Percentiles rank a stretch among this genome's conserved stretches.
These are phyloP conservation scores for Picea mariana DNA, from an alignment of 83 land plant species.

Conservation along the genomic window DNA sequence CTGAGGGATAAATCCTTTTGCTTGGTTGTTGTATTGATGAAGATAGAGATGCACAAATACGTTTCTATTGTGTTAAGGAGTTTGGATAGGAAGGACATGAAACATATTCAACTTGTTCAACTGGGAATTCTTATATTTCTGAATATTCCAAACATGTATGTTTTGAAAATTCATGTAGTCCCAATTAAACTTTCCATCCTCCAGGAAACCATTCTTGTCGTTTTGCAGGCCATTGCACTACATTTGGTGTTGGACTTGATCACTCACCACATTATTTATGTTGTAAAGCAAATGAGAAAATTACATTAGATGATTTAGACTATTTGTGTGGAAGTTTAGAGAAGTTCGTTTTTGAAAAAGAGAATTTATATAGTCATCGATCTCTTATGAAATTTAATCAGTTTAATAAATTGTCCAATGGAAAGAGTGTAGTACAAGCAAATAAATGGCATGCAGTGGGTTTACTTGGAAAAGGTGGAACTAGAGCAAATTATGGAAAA, in stretches of 20 bases:
- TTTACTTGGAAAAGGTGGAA: background rate
- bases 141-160: background rate
- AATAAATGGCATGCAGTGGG: background rate
- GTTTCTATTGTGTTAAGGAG: too few species aligned
- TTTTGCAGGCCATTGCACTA: background rate
- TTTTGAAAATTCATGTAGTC: background rate
- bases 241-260: slow-evolving; percentile 6
- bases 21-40: too few species aligned
- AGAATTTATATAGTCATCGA: too few species aligned
- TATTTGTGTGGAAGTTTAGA: too few species aligned
- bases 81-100: too few species aligned
- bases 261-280: background rate
- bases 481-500: background rate
- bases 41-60: too few species aligned
- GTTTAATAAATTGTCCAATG: too few species aligned
- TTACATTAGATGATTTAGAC: background rate
- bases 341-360: too few species aligned
- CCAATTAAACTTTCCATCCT: background rate
- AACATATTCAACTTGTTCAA: background rate
- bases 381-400: too few species aligned
- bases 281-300: background rate
- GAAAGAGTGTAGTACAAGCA: background rate
- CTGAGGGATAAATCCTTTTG: too few species aligned
- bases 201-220: background rate
- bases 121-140: background rate